phyloP scores from a whole-genome alignment of 1,284 basidiomycete species.

The Ustilago shanxiensis region DNA sequence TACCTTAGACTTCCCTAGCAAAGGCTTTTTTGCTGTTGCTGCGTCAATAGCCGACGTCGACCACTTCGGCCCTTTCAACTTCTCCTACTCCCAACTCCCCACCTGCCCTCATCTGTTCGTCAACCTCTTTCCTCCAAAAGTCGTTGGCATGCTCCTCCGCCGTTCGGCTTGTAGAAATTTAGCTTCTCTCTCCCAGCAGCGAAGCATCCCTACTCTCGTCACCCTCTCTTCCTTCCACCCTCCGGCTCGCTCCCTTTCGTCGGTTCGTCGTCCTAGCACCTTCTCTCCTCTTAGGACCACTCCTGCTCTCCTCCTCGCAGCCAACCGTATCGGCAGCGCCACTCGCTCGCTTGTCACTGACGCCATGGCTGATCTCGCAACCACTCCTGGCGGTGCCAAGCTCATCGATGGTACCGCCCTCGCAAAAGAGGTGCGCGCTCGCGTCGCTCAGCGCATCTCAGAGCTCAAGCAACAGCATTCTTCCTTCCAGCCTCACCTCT shows the following conservation, averaged over 20 bases:
- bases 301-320: background rate
- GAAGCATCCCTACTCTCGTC: conserved; percentile 24
- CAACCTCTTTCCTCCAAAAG: background rate
- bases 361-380: conserved; percentile 52
- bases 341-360: conserved; percentile 31
- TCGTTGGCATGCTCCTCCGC: conserved; percentile 56
- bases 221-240: conserved; percentile 5
- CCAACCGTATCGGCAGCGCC: background rate
- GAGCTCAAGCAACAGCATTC: conserved; percentile 74
- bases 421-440: conserved; percentile 79
- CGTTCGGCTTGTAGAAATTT: conserved; percentile 42
- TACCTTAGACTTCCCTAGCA: background rate
- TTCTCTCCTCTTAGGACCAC: conserved; percentile 1
- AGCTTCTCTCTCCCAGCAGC: conserved; percentile 50
- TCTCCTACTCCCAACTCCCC: too few species aligned
- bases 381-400: conserved; percentile 68
- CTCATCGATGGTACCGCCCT: conserved; percentile 89
- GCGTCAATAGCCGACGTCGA: background rate
- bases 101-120: background rate
- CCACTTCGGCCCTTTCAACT: background rate
- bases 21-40: too few species aligned
- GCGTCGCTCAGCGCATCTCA: conserved; percentile 57
- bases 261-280: conserved; percentile 8
- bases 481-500: conserved; percentile 88
- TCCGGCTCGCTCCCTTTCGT: conserved; percentile 11